phyloP scores from a whole-genome alignment of 2,329 filamentous ascomycete species.

The Thielaviopsis punctulata region DNA sequence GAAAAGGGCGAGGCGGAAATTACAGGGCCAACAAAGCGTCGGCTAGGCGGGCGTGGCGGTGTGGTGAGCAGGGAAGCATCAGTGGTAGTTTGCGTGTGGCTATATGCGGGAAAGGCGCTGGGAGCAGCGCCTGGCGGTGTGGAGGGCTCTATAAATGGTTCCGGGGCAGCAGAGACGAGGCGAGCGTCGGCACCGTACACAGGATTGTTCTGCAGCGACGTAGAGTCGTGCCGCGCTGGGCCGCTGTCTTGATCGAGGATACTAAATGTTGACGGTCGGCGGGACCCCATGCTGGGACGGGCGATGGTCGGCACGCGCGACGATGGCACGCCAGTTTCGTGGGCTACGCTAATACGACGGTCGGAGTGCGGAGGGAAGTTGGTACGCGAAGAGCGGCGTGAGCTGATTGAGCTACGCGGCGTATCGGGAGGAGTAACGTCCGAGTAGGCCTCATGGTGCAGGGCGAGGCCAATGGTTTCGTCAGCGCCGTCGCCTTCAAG shows the following conservation, averaged over 20 bases:
- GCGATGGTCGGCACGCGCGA: constrained; percentile 17
- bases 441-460: constrained; percentile 27
- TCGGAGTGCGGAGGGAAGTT: constrained; percentile 24
- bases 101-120: neutral
- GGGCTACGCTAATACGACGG: constrained; percentile 21
- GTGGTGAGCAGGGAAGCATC: constrained; percentile 13
- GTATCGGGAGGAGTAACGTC: constrained; percentile 10
- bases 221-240: constrained; percentile 15
- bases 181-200: constrained; percentile 16
- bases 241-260: constrained; percentile 14
- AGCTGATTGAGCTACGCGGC: constrained; percentile 15
- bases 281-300: neutral
- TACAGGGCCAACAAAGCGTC: constrained; percentile 29
- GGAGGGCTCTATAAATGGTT: constrained; percentile 15
- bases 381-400: constrained; percentile 23
- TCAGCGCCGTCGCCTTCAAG: constrained; percentile 41
- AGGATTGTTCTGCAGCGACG: neutral
- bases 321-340: constrained; percentile 22
- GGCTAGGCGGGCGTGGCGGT: constrained; percentile 18
- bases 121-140: constrained; percentile 2
- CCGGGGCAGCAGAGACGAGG: constrained; percentile 15
- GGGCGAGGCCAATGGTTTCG: constrained; percentile 41
- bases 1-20: constrained; percentile 44
- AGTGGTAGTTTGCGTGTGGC: constrained; percentile 13
- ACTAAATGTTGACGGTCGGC: neutral